A percentile compares a stretch with the other conserved stretches of the same genome.
Evolutionary conservation across 352 stramenopile species (phyloP).

Genomic region (Globisporangium splendens): DNA sequence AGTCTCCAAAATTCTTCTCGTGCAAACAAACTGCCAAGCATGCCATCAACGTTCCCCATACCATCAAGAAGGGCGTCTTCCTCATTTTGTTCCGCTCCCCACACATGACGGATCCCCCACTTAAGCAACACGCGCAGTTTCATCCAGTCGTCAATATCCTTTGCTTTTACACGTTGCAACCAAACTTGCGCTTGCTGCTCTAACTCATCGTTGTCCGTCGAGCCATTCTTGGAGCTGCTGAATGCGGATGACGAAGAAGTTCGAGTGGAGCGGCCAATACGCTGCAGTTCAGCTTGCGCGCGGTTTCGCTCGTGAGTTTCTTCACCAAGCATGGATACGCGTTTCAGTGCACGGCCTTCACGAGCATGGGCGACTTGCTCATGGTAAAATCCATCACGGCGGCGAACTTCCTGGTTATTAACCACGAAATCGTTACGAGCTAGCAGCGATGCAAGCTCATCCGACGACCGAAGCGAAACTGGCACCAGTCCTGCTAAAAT

Average conservation of each 20-base stretch:
- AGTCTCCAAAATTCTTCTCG: constrained; percentile 80
- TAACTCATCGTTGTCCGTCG: constrained; percentile 18
- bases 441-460: constrained; percentile 56
- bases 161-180: constrained; percentile 79
- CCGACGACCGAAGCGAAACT: constrained; percentile 59
- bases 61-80: constrained; percentile 8
- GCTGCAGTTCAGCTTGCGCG: constrained; percentile 58
- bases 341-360: constrained; percentile 62
- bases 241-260: constrained; percentile 20
- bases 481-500: constrained; percentile 63
- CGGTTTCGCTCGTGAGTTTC: constrained; percentile 64
- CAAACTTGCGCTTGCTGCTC: constrained; percentile 59
- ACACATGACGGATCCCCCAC: constrained; percentile 80
- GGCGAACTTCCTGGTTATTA: constrained; percentile 75
- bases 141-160: constrained; percentile 87
- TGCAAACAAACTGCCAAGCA: constrained; percentile 31
- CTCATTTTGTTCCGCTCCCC: constrained; percentile 22
- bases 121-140: constrained; percentile 72
- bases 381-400: constrained; percentile 80
- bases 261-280: constrained; percentile 63
- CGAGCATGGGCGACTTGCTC: constrained; percentile 77
- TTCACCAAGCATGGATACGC: constrained; percentile 44
- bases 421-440: constrained; percentile 51
- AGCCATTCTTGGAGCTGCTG: constrained; percentile 11
- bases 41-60: constrained; percentile 17